phyloP scores from a whole-genome alignment of 192 early-diverging fungal genomes.

The Ambispora gerdemannii region DNA sequence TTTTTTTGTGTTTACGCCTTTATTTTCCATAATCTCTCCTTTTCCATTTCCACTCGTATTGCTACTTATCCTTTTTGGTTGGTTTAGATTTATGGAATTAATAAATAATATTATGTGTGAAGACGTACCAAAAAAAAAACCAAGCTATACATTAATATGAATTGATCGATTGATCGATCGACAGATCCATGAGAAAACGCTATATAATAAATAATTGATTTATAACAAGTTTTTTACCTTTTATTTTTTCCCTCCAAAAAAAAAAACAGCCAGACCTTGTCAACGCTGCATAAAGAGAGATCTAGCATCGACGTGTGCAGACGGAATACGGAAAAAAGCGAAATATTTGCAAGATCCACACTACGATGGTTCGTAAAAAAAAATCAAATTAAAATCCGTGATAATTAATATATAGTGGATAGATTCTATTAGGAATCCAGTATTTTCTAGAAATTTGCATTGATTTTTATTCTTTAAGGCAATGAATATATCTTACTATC shows the following conservation, averaged over 20 bases:
- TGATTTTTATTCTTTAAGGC: too few species aligned
- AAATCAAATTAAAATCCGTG: neutral
- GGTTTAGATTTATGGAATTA: too few species aligned
- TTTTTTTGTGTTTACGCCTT: too few species aligned
- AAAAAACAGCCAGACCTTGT: slow-evolving; percentile 73
- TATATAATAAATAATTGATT: too few species aligned
- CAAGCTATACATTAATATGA: too few species aligned
- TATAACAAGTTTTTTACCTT: slow-evolving; percentile 11
- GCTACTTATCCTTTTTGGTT: neutral
- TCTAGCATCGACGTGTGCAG: slow-evolving; percentile 69
- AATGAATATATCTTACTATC: neutral
- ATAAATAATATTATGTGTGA: too few species aligned
- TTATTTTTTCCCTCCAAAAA: neutral
- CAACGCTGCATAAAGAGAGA: slow-evolving; percentile 82
- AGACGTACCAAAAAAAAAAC: too few species aligned
- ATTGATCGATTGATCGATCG: too few species aligned
- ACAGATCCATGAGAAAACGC: too few species aligned
- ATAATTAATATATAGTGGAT: too few species aligned
- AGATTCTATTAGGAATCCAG: too few species aligned
- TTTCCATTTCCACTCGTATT: slow-evolving; percentile 4
- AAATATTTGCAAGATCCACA: slow-evolving; percentile 81
- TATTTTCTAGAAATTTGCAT: too few species aligned
- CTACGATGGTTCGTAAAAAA: slow-evolving; percentile 32
- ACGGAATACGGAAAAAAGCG: slow-evolving; percentile 84
- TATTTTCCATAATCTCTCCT: neutral